Percentiles rank a stretch among this genome's conserved stretches.
These are phyloP conservation scores for Ascochyta viciae-villosae DNA, from an alignment of 2,329 filamentous ascomycete species.

Conservation along the genomic window DNA sequence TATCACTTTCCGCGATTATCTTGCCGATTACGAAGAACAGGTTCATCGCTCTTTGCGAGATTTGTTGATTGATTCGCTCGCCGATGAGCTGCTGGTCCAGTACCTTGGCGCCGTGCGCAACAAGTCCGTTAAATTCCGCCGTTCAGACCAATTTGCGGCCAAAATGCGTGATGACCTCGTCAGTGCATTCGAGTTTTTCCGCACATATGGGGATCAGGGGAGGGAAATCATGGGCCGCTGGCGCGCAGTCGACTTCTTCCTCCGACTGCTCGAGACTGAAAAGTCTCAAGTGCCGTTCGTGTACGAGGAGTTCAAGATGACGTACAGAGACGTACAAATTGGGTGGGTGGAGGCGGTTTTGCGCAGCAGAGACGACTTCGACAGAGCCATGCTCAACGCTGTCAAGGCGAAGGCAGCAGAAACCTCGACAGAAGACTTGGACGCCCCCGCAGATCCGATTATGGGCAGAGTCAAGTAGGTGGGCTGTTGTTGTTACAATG, in stretches of 20 bases:
- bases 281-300: conserved; percentile 78
- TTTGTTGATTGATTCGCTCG: conserved; percentile 91
- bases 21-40: conserved; percentile 82
- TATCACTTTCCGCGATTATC: conserved; percentile 93
- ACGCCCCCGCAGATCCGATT: conserved; percentile 79
- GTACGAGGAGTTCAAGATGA: conserved; percentile 82
- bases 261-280: conserved; percentile 75
- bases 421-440: conserved; percentile 75
- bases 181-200: conserved; percentile 89
- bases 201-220: conserved; percentile 58
- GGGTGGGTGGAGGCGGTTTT: conserved; percentile 95
- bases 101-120: conserved; percentile 89
- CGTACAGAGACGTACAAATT: conserved; percentile 93
- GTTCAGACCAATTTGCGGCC: conserved; percentile 85
- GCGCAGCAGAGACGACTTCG: conserved; percentile 88
- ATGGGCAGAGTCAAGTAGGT: conserved; percentile 86
- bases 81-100: conserved; percentile 85
- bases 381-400: conserved; percentile 83
- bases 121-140: conserved; percentile 86
- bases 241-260: conserved; percentile 86
- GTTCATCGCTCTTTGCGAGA: conserved; percentile 88
- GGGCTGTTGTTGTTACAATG: not conserved
- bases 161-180: conserved; percentile 94
- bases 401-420: conserved; percentile 90
- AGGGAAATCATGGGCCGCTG: conserved; percentile 85